These are phyloP conservation scores for Ananas comosus DNA, from an alignment of 176 grass and related monocot species.

Conservation along the genomic window DNA sequence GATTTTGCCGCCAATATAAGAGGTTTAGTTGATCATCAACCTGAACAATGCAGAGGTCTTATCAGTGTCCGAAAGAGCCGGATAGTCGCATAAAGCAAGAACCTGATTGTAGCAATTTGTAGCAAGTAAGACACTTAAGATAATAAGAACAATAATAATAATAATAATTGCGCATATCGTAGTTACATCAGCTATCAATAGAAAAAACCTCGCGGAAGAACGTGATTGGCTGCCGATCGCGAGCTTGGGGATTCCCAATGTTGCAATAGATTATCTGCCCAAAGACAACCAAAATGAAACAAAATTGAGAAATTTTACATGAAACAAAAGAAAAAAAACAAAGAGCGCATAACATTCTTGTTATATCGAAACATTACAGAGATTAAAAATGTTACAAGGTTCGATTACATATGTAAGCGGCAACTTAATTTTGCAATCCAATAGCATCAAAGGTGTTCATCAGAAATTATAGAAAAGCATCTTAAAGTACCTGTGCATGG, in stretches of 20 bases:
- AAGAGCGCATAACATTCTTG: too few relatives aligned
- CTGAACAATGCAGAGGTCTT: constrained; percentile 47
- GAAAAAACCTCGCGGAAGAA: constrained; percentile 49
- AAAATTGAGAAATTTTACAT: too few relatives aligned
- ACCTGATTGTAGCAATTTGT: constrained; percentile 26
- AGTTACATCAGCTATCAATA: background rate
- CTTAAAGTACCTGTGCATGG: constrained; percentile 36
- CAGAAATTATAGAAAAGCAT: background rate
- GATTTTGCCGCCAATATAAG: too few relatives aligned
- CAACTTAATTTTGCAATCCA: constrained; percentile 57
- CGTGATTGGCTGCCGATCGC: too few relatives aligned
- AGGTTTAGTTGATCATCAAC: constrained; percentile 8
- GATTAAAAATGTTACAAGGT: too few relatives aligned
- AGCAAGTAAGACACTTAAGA: background rate
- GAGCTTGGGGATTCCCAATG: too few relatives aligned
- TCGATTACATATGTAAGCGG: constrained; percentile 24
- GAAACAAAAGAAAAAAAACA: too few relatives aligned
- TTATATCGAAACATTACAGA: too few relatives aligned
- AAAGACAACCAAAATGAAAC: too few relatives aligned
- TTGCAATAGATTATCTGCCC: too few relatives aligned
- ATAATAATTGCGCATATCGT: background rate
- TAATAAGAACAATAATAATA: background rate
- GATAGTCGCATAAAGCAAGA: constrained; percentile 68
- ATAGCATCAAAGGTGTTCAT: constrained; percentile 29
- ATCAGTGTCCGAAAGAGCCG: constrained; percentile 39